Evolutionary conservation across 495 filamentous ascomycete species (phyloP), one percentile per base, ranked within the genome.

Genomic region (Cenococcum geophilum): DNA sequence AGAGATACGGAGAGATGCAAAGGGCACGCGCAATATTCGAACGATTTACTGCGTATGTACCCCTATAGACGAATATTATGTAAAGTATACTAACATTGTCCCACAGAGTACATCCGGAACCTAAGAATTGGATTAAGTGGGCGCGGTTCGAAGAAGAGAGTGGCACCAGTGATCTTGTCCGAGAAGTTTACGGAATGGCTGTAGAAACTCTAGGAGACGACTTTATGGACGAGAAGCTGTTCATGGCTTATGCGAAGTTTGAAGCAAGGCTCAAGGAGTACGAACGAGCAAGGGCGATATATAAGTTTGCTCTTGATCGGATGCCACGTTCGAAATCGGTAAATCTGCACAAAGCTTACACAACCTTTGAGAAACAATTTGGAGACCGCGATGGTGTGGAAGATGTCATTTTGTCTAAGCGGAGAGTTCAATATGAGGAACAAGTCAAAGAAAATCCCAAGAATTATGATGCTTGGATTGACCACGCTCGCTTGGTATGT

Each of bases 101-200:
- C 2, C 2, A 32, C 27, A 32, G 91, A 43, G 92, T 98, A 3
- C 95, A 97, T 70, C 91, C 95, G 9, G 92, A 98, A 69, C 89
- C 93, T 36, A 82, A 86, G 72, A 97, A 97, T 65, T 98, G 95
- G 95, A 91, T 97, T 72, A 97, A 97, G 73, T 98, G 93, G 93
- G 86, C 93, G 91, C 23, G 89, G 42, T 97, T 97, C 66, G 92
- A 97, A 71, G 92, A 96, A 73, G 95, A 98, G 68, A 87, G 83
- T 67, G 93, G 93, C 4, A 95, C 91, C 0, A 88, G 84, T 68
- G 93, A 96, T 69, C 70, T 92, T 67, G 93, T 98, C 5, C 82
- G 93, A 43, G 92, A 97, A 62, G 93, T 97, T 8, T 97, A 91
- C 71, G 91, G 91, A 6, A 79, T 80, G 61, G 95, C 93, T 12